Base-by-base conservation (phyloP, 2,329 filamentous ascomycete genomes). In the Camillea tinctor region DNA sequence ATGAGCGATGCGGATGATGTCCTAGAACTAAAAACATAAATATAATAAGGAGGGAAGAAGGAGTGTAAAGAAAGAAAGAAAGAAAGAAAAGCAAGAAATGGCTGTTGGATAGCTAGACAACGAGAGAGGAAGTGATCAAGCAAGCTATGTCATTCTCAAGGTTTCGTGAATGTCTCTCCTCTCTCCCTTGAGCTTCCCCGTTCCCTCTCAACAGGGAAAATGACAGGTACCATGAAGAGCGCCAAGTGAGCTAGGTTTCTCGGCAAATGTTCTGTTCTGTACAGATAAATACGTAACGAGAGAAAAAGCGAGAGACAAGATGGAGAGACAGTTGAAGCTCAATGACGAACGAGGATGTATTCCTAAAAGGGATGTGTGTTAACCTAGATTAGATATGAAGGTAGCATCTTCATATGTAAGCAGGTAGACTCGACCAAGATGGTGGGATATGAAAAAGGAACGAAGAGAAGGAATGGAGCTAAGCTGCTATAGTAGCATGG, bases 11-110 rank as follows among this genome's bases (percentile, higher is more conserved):
- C 2, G 17, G 36, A n/a, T 44, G 36, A 44, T 11, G 36, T 5
- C 36, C 17, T n/a, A 44, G 36, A 44, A 3, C 11, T 21, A 21
- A 24, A 52, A 36, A 49, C 63, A 61, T 63, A 62, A 62, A 51
- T 55, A 59, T 52, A 50, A 19, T n/a, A n/a, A 60, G 64, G 26
- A 61, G 54, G 55, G 52, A 61, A 57, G 58, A 63, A 60, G 55
- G 67, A 58, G 56, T 60, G 56, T 68, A 64, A 60, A 65, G 59
- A 67, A 57, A 62, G 63, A 50, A 66, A 57, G 55, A 65, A 63
- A 66, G 58, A 51, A 66, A 56, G 55, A 64, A 62, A 66, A 58
- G 57, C 58, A 23, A 23, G 40, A 44, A 56, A 56, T 13, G 36
- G n/a, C 3, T 9, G 36, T 44, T 17, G 15, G 36, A n/a, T n/a